These are phyloP conservation scores for Hygrophoropsis aurantiaca DNA, from an alignment of 768 basidiomycete species.

Conservation along the genomic window DNA sequence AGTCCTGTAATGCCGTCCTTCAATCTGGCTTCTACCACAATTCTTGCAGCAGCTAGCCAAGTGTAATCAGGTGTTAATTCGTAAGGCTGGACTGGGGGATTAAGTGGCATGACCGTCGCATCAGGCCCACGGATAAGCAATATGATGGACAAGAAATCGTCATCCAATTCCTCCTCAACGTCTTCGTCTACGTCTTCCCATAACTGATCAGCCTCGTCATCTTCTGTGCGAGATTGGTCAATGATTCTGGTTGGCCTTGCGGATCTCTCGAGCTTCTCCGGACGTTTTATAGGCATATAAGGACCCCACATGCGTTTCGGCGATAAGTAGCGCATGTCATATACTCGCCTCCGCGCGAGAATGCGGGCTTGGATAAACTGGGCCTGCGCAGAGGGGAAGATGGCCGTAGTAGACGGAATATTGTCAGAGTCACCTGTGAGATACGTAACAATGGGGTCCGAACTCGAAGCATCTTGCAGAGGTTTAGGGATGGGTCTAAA, in stretches of 20 bases:
- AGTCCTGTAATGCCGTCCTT: slow-evolving; percentile 32
- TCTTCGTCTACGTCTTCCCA: slow-evolving; percentile 8
- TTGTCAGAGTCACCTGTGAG: too few relatives aligned
- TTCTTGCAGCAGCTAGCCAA: slow-evolving; percentile 50
- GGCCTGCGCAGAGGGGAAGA: slow-evolving; percentile 14
- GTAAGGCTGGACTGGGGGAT: slow-evolving; percentile 20
- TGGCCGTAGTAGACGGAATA: too few relatives aligned
- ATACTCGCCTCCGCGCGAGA: slow-evolving; percentile 27
- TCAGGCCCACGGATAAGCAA: slow-evolving; percentile 14
- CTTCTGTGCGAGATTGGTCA: slow-evolving; percentile 4
- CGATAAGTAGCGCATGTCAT: slow-evolving; percentile 30
- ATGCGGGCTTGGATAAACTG: slow-evolving; percentile 23
- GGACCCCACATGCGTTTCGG: slow-evolving; percentile 29
- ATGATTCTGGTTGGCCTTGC: slow-evolving; percentile 12
- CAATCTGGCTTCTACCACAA: slow-evolving; percentile 53
- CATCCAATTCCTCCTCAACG: slow-evolving; percentile 12
- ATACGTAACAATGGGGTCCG: too few relatives aligned
- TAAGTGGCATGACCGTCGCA: neutral
- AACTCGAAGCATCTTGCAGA: slow-evolving; percentile 1
- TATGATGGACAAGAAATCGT: neutral
- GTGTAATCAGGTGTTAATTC: slow-evolving; percentile 48
- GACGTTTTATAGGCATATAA: slow-evolving; percentile 16
- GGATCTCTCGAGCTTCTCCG: neutral
- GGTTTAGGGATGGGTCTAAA: slow-evolving; percentile 33
- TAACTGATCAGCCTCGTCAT: slow-evolving; percentile 18